Evolutionary conservation across 345 rosid genomes (phyloP), one percentile per base, ranked within the genome.

Genomic region (Syzygium jambos): DNA sequence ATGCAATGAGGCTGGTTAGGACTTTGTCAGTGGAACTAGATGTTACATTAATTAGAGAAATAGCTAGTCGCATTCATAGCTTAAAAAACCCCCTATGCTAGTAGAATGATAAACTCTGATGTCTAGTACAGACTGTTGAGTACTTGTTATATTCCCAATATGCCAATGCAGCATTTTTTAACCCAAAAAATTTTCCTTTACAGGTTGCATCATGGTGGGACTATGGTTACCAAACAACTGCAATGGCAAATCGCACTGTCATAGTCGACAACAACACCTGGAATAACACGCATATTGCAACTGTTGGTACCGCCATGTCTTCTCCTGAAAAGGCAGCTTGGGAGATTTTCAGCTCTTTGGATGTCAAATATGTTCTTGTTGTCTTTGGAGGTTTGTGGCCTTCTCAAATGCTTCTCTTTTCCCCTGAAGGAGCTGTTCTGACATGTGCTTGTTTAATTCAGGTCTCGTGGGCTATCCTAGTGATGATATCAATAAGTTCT

Each of bases 191-290:
- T 56, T 85, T 55, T 78, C 89, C 87, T 53, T 73, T 87, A 86
- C 93, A 98, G 99, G 99, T 98, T 90, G 99, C 99, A 85, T 98
- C 99, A 68, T 96, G 99, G 99, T 98, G 99, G 99, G 99, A 98
- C 93, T 98, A 96, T 65, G 99, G 99, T 88, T 98, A 98, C 89
- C 99, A 98, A 91, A 98, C 99, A 78, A 96, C 99, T 89, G 99
- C 99, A 56, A 98, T 98, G 99, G 99, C 99, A 85, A 98, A 96
- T 78, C 96, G 99, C 89, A 98, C 99, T 15, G 99, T 98, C 88
- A 96, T 98, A 84, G 99, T 98, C 83, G 99, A 98, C 93, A 96
- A 98, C 89, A 98, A 98, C 88, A 98, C 99, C 59, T 98, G 99
- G 99, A 98, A 98, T 88, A 98, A 98, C 91, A 98, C 99, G 30